Conservation (phyloP, 306 rosid genomes). For the Astragalus membranaceus region DNA sequence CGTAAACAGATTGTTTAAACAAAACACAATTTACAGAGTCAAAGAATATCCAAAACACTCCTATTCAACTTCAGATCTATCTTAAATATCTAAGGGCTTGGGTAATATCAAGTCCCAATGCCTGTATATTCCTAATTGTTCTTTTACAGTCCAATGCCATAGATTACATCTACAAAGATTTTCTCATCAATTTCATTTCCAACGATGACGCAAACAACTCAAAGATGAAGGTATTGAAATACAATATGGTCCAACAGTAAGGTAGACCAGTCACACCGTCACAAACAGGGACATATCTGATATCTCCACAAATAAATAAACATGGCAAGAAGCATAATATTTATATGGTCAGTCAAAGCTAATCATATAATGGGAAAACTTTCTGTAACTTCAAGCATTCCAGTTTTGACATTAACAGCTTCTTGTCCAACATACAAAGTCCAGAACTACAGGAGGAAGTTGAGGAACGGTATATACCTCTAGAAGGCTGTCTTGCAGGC, state of each 20-base stretch:
- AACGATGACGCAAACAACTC: not conserved
- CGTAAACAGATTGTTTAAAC: not conserved
- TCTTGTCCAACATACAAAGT: not conserved
- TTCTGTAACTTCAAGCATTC: not conserved
- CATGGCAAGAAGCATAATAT: not conserved
- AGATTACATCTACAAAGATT: not conserved
- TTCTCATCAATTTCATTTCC: not conserved
- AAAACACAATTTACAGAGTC: not conserved
- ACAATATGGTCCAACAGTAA: not conserved
- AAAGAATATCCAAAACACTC: not conserved
- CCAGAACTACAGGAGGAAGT: not conserved
- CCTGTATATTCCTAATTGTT: not conserved
- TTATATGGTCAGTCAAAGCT: not conserved
- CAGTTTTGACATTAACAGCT: not conserved
- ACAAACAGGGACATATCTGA: not conserved
- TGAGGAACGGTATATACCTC: conserved; percentile 47
- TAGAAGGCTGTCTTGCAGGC: conserved; percentile 42
- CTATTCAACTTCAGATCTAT: not conserved
- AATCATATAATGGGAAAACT: not conserved
- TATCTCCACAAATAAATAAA: not conserved
- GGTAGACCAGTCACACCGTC: not conserved
- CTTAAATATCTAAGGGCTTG: not conserved
- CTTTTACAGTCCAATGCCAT: not conserved
- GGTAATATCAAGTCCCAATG: not conserved
- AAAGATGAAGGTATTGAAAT: not conserved